Conservation (phyloP, 495 filamentous ascomycete species). For the Filosporella fistucella region DNA sequence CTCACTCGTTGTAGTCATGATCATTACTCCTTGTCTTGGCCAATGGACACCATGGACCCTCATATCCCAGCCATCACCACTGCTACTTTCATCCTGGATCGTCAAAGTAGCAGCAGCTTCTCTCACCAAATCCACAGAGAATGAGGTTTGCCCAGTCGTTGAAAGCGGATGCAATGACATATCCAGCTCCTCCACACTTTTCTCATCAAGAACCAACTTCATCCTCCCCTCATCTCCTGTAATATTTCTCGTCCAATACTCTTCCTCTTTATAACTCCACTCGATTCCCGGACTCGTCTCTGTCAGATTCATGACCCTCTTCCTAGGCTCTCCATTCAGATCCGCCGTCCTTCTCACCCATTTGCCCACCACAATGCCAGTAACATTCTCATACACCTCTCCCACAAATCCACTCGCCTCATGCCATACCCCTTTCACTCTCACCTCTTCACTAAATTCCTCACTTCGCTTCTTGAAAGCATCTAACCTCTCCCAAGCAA, state of each 20-base stretch:
- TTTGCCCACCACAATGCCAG: constrained; percentile 67
- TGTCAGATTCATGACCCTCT: constrained; percentile 33
- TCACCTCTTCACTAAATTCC: constrained; percentile 31
- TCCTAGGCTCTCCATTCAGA: constrained; percentile 17
- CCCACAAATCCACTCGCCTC: constrained; percentile 10
- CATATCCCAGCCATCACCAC: constrained; percentile 69
- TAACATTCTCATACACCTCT: constrained; percentile 67
- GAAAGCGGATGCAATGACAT: constrained; percentile 24
- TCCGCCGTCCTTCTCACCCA: constrained; percentile 62
- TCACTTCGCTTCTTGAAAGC: constrained; percentile 51
- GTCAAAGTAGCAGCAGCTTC: constrained; percentile 60
- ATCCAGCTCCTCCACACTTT: constrained; percentile 38
- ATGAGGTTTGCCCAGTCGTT: no score
- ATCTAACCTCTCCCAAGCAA: constrained; percentile 63
- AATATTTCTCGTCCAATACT: constrained; percentile 62
- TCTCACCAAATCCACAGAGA: constrained; percentile 36
- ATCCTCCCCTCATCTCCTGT: constrained; percentile 56
- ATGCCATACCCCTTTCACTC: constrained; percentile 1
- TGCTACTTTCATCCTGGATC: constrained; percentile 64
- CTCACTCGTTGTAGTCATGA: constrained; percentile 84
- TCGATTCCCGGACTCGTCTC: constrained; percentile 40
- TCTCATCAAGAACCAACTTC: constrained; percentile 46
- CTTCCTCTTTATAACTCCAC: constrained; percentile 24
- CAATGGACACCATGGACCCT: constrained; percentile 80
- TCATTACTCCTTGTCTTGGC: constrained; percentile 64